Base-by-base conservation (phyloP, 75 land plant genomes). In the Sequoiadendron giganteum region DNA sequence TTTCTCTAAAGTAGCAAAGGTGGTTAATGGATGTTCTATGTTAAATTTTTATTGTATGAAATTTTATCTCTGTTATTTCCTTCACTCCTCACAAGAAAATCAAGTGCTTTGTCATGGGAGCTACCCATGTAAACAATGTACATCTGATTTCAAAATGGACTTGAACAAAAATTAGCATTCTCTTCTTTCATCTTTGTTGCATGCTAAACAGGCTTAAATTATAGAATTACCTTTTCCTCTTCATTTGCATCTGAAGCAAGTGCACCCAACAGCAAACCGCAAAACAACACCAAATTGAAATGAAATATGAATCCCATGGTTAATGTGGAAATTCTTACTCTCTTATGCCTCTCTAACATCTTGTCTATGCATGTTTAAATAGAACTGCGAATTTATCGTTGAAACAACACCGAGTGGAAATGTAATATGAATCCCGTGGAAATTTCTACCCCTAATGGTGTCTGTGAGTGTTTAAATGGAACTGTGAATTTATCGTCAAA, bases 41-140 rank as follows among this genome's bases (percentile, higher is more conserved):
- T n/a, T n/a, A n/a, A n/a, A n/a, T n/a, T n/a, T n/a, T n/a, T n/a
- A n/a, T n/a, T n/a, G n/a, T n/a, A n/a, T n/a, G n/a, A n/a, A n/a
- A n/a, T n/a, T n/a, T n/a, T n/a, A n/a, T n/a, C n/a, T n/a, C n/a
- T n/a, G n/a, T n/a, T n/a, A n/a, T n/a, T n/a, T n/a, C n/a, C n/a
- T n/a, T n/a, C n/a, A 48, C 86, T 89, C 55, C 49, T 88, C 45
- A 90, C 90, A 48, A 89, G 39, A 52, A 9, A 83, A 78, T 91
- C 87, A 38, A 3, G 77, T 48, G 86, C 82, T 73, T 42, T 86
- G 48, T 80, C 90, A 40, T 38, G 79, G 30, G 91, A 90, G 85
- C 93, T 90, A 54, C 96, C 96, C 94, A 95, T 91, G 86, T 94
- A 95, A 45, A 95, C 93, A 52, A 95, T 86, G 88, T 95, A 93